Base-by-base conservation (phyloP, 306 rosid species). In the Acacia melanoxylon region DNA sequence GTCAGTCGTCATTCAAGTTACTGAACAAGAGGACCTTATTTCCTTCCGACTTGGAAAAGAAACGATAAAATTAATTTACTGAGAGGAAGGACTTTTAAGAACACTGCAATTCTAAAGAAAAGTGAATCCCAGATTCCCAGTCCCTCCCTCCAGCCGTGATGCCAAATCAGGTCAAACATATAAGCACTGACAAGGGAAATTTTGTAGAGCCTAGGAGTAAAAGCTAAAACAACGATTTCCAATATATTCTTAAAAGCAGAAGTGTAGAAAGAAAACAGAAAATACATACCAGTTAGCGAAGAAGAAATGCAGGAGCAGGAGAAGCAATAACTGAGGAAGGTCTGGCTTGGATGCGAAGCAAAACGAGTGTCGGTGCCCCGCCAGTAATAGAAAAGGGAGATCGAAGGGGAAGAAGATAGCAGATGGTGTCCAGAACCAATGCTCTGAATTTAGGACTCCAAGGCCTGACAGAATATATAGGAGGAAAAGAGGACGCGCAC, bases 341-440 rank as follows among this genome's bases (percentile, higher is more conserved):
- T 52, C 16, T 25, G 78, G 67, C 77, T 74, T 77, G 78, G 81
- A 75, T 77, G 46, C 0, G 82, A 71, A 83, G 88, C 22, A 82
- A 79, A 82, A 79, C 14, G 27, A n/a, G 88, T 87, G 98, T 94
- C 96, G 92, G 97, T 94, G 94, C 33, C 3, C 6, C 63, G 51
- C 31, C 68, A 37, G 49, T 0, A 12, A 8, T 51, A 78, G 65
- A n/a, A 71, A 78, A 79, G 35, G 73, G 22, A 70, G 75, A 72
- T 37, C 33, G 33, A 45, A 52, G 24, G 19, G 25, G 15, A 42
- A 2, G 82, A 67, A 56, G 5, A 56, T 19, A 63, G 75, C 49
- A 3, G 62, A 77, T 73, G 72, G 73, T 67, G 72, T 70, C 78
- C 80, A 74, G 83, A 86, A 83, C 86, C 82, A 81, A 87, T 51